Base-by-base conservation (phyloP, 148 eudicot species). In the Mesembryanthemum crystallinum region DNA sequence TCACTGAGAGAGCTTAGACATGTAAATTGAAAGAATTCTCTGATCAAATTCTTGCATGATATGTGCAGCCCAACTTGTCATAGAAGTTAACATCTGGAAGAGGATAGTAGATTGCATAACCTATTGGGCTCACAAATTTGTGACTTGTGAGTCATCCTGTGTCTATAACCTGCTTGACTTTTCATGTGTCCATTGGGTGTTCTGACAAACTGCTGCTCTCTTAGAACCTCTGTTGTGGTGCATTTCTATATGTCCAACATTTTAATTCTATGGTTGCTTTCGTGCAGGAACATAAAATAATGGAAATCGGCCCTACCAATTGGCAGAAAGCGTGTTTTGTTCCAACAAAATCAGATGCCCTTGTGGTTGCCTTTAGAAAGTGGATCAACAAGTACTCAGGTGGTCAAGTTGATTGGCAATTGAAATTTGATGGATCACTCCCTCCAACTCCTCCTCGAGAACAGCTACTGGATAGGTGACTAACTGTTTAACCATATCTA, bases 381-480 rank as follows among this genome's bases (percentile, higher is more conserved):
- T 92, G 96, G 98, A 68, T 90, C 29, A 90, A 83, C 78, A 90
- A 90, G 77, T 89, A 89, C 75, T 80, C 87, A 1, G 90, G 83
- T 25, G 86, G 93, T 39, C 81, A 79, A 83, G 85, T 92, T 64
- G 91, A 89, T 70, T 92, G 96, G 96, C 73, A 87, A 39, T 62
- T 54, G 64, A 90, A 86, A 78, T 90, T 77, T 49, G 86, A 80
- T 59, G 86, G 86, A 60, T 72, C 80, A 20, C 88, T 90, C 57
- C 93, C 96, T 13, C 90, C 98, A 68, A 82, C 88, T 32, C 98
- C 93, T 47, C 90, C 96, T 28, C 84, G 90, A 75, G 96, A 92
- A 73, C 90, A 87, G 78, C 83, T 92, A 18, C 42, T 92, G 83
- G 98, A 92, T 78, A 89, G 96, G 97, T 89, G 69, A 80, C 65